Conservation (phyloP, 495 filamentous ascomycete genomes). For the Penicillium soppii region DNA sequence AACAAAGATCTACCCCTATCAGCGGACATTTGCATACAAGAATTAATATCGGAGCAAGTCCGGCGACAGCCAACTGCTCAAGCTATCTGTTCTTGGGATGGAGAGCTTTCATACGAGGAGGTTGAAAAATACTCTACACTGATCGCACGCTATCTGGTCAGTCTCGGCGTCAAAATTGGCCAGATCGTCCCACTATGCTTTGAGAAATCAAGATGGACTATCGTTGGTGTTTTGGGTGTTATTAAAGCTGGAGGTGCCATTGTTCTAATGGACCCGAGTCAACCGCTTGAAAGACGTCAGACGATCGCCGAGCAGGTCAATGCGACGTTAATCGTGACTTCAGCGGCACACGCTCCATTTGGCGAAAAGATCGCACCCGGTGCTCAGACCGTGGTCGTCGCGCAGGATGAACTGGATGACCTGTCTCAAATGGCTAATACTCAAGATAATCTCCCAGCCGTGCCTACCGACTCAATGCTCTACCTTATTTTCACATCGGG, state of each 20-base stretch:
- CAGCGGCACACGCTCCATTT: neutral
- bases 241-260: constrained; percentile 43
- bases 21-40: constrained; percentile 2
- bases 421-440: neutral
- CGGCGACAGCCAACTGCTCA: constrained; percentile 1
- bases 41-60: constrained; percentile 5
- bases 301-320: neutral
- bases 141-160: constrained; percentile 6
- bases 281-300: neutral
- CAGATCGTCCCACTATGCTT: constrained; percentile 51
- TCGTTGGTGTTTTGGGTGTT: constrained; percentile 9
- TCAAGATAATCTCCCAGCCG: neutral
- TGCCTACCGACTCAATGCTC: neutral
- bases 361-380: neutral
- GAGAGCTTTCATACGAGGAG: constrained; percentile 11
- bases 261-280: constrained; percentile 5
- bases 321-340: neutral
- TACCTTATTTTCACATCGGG: neutral
- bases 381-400: neutral
- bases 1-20: constrained; percentile 4
- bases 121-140: constrained; percentile 4
- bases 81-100: constrained; percentile 1
- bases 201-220: constrained; percentile 51
- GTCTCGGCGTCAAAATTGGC: constrained; percentile 31
- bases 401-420: neutral